A percentile compares a stretch with the other conserved stretches of the same genome.
Evolutionary conservation across 2,329 filamentous ascomycete species (phyloP).

Genomic region (Sarocladium brachiariae): DNA sequence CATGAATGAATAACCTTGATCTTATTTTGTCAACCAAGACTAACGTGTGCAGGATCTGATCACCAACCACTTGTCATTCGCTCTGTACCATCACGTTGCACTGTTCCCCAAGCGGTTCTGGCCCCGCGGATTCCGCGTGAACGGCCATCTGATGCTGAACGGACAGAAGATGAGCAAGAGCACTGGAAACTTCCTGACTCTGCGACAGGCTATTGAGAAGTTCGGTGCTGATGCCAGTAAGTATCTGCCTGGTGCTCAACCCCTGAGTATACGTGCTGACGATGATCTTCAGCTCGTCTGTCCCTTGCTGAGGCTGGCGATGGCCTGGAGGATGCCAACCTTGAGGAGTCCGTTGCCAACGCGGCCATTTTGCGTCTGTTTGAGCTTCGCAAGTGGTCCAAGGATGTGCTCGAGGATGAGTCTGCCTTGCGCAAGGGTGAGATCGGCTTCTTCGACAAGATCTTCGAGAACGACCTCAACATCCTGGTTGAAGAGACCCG

Average conservation of each 20-base stretch:
- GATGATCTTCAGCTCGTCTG: constrained; percentile 53
- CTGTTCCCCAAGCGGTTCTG: constrained; percentile 85
- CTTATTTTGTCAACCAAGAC: neutral
- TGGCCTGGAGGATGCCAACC: constrained; percentile 91
- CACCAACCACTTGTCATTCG: constrained; percentile 91
- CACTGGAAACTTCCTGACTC: constrained; percentile 93
- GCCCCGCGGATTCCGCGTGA: constrained; percentile 78
- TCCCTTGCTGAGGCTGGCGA: constrained; percentile 93
- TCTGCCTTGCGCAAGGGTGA: constrained; percentile 64
- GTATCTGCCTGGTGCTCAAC: neutral
- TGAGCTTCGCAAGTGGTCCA: constrained; percentile 81
- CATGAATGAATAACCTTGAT: too few relatives aligned
- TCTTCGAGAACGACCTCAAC: constrained; percentile 94
- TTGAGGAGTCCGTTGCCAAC: constrained; percentile 92
- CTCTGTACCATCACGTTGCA: constrained; percentile 87
- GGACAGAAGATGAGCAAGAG: constrained; percentile 99
- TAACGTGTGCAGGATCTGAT: constrained; percentile 57
- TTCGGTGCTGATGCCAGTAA: constrained; percentile 78
- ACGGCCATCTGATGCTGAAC: constrained; percentile 90
- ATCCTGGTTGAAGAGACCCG: constrained; percentile 70
- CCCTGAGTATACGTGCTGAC: neutral
- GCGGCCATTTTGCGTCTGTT: constrained; percentile 82
- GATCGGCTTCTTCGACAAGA: constrained; percentile 73
- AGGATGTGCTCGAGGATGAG: constrained; percentile 71
- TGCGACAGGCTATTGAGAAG: constrained; percentile 78